Base-by-base conservation (phyloP, 2,329 filamentous ascomycete genomes). In the Plenodomus tracheiphilus region DNA sequence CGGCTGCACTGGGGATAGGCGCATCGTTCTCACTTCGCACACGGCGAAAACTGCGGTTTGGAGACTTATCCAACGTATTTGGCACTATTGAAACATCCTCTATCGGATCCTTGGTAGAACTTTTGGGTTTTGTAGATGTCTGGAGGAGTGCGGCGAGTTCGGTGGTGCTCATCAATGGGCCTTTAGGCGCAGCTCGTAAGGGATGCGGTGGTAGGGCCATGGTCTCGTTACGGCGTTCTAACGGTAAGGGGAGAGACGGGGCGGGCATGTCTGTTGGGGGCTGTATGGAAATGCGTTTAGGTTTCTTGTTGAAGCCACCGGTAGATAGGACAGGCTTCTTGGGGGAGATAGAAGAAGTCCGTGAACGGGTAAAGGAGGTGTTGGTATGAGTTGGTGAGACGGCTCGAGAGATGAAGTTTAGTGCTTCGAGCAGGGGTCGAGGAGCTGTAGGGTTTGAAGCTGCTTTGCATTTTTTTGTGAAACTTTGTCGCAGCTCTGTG, bases 21-120 rank as follows among this genome's bases (percentile, higher is more conserved):
- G 66, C 65, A 28, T 71, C 68, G 37, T 70, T 71, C 25, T 62
- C 66, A 40, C 64, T 67, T 19, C 61, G 48, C 1, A 68, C 61
- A 28, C 69, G 66, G 21, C 59, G 48, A 39, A 69, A 64, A 9
- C 51, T 58, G 36, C 61, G 56, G 10, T 44, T 49, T 1, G 58
- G 54, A 2, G 50, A 43, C 38, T 51, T 56, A n/a, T 19, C 21
- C 7, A 8, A 10, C 9, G 45, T 38, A 3, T 10, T 22, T 4
- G 37, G 41, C 3, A 34, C 19, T 8, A 49, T 47, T 4, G 40
- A 20, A 7, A 47, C 51, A 5, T 68, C 61, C 41, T 65, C 59
- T 11, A 69, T 67, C 0, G 61, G 57, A 36, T 68, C 64, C 2
- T 61, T 22, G 9, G 51, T 20, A 2, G 44, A 37, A 54, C 61